Conservation (phyloP, 768 basidiomycete genomes). For the Trametes cinnabarina region DNA sequence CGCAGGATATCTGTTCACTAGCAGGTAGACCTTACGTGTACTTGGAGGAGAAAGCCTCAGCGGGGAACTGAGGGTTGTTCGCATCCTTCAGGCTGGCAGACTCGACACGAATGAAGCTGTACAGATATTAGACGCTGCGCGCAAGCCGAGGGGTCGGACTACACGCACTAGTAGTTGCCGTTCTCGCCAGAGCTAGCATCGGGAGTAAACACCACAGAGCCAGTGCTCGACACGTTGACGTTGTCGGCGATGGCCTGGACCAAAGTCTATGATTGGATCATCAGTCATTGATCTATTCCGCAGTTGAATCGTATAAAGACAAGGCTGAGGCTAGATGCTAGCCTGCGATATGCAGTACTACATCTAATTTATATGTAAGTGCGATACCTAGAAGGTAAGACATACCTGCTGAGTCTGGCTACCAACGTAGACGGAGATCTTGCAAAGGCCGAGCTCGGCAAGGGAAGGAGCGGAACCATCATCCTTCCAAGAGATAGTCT, state of each 20-base stretch:
- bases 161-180: slow-evolving; percentile 51
- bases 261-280: slow-evolving; percentile 42
- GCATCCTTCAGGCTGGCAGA: slow-evolving; percentile 56
- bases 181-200: slow-evolving; percentile 53
- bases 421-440: slow-evolving; percentile 62
- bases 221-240: slow-evolving; percentile 51
- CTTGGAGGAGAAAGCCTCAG: slow-evolving; percentile 73
- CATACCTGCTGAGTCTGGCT: slow-evolving; percentile 59
- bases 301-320: background rate
- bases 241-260: slow-evolving; percentile 50
- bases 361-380: too few relatives aligned
- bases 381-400: background rate
- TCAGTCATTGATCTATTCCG: too few relatives aligned
- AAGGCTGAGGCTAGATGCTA: too few relatives aligned
- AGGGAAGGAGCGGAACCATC: slow-evolving; percentile 47
- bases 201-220: slow-evolving; percentile 51
- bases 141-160: too few relatives aligned
- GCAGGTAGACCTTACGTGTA: slow-evolving; percentile 50
- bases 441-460: slow-evolving; percentile 46
- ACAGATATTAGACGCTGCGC: background rate
- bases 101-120: slow-evolving; percentile 76
- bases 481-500: slow-evolving; percentile 61
- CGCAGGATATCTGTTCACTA: background rate
- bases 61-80: slow-evolving; percentile 49
- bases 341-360: too few relatives aligned